Percentiles rank a stretch among this genome's conserved stretches.
Evolutionary conservation across 306 rosid species (phyloP).

Genomic region (Purshia tridentata): DNA sequence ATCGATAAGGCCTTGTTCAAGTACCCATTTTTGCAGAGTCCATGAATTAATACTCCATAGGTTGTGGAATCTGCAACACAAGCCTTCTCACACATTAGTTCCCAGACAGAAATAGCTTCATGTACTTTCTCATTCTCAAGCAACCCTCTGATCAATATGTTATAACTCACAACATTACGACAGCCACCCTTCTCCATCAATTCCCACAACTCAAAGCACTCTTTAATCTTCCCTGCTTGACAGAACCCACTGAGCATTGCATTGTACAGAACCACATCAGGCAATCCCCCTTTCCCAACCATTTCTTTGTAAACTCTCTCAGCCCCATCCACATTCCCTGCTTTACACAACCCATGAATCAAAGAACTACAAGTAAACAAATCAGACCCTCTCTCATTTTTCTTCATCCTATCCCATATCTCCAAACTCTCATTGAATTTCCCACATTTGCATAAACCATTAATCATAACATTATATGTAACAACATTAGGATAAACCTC

Average conservation of each 20-base stretch:
- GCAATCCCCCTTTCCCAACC: slow-evolving; percentile 51
- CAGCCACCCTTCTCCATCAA: slow-evolving; percentile 60
- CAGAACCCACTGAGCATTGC: slow-evolving; percentile 67
- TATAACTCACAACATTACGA: slow-evolving; percentile 60
- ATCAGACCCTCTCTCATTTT: slow-evolving; percentile 49
- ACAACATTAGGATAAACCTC: slow-evolving; percentile 61
- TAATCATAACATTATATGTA: slow-evolving; percentile 81
- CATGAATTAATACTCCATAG: slow-evolving; percentile 67
- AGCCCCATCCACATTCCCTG: slow-evolving; percentile 58
- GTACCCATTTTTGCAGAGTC: slow-evolving; percentile 73
- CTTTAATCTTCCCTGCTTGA: slow-evolving; percentile 47
- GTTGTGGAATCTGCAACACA: slow-evolving; percentile 50
- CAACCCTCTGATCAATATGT: slow-evolving; percentile 68
- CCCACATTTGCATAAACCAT: slow-evolving; percentile 76
- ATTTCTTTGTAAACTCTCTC: slow-evolving; percentile 62
- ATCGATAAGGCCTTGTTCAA: slow-evolving; percentile 62
- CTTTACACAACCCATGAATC: slow-evolving; percentile 75
- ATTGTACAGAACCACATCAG: slow-evolving; percentile 65
- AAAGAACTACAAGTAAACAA: slow-evolving; percentile 59
- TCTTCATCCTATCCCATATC: slow-evolving; percentile 85
- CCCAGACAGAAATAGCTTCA: slow-evolving; percentile 57
- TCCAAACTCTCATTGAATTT: slow-evolving; percentile 66
- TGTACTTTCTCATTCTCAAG: slow-evolving; percentile 46
- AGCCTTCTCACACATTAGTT: slow-evolving; percentile 43
- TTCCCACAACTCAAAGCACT: slow-evolving; percentile 52